Evolutionary conservation across 306 rosid species (phyloP).

Genomic region (Acacia crassicarpa): DNA sequence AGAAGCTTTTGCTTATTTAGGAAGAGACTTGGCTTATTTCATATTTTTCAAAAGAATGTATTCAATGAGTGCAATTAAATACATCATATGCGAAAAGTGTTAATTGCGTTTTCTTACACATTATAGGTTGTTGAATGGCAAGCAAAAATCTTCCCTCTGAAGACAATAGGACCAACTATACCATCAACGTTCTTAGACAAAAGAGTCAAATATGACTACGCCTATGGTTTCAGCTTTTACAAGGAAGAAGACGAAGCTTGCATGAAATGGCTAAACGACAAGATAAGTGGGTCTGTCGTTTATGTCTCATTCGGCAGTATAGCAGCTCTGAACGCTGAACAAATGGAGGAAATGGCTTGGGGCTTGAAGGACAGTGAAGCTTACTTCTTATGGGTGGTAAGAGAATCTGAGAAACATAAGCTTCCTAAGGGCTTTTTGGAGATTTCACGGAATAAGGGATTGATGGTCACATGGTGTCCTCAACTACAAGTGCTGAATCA

Average conservation of each 20-base stretch:
- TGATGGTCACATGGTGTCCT: constrained; percentile 4
- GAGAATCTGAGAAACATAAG: neutral
- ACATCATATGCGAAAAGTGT: too few species aligned
- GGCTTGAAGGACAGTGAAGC: neutral
- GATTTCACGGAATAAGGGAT: neutral
- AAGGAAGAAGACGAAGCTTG: neutral
- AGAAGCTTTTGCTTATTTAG: too few species aligned
- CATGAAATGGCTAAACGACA: neutral
- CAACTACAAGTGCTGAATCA: neutral
- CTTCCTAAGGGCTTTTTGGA: neutral
- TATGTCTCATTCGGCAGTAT: neutral
- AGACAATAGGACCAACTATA: neutral
- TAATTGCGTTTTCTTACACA: neutral
- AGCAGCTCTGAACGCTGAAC: neutral
- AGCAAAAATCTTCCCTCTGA: neutral
- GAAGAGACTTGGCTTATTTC: too few species aligned
- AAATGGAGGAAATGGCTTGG: constrained; percentile 4
- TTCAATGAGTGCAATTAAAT: too few species aligned
- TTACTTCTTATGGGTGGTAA: constrained; percentile 1
- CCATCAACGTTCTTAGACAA: neutral
- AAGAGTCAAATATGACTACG: neutral
- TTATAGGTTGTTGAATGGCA: neutral
- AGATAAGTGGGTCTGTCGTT: neutral
- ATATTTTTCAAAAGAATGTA: too few species aligned
- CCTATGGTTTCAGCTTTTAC: neutral